Evolutionary conservation across 441 rosid genomes (phyloP).

Genomic region (Populus trichocarpa): DNA sequence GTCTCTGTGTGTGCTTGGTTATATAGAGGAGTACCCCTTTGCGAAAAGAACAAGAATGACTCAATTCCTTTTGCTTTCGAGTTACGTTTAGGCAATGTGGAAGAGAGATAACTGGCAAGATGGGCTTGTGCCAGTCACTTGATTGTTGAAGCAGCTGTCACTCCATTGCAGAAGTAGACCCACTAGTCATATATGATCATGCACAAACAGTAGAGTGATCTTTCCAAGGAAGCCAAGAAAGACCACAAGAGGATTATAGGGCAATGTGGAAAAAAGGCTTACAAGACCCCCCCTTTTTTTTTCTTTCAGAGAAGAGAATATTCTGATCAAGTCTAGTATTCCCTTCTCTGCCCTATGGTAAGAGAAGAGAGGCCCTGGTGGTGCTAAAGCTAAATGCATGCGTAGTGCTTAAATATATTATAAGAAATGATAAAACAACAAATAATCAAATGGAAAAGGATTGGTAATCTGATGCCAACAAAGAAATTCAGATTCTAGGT

Average conservation of each 20-base stretch:
- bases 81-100: conserved; percentile 36
- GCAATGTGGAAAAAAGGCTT: too few relatives aligned
- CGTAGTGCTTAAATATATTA: not conserved
- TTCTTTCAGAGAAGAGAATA: not conserved
- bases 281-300: not conserved
- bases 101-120: conserved; percentile 3
- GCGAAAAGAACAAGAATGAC: conserved; percentile 32
- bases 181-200: conserved; percentile 19
- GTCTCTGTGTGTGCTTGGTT: not conserved
- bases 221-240: conserved; percentile 1
- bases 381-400: not conserved
- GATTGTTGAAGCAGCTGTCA: conserved; percentile 12
- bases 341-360: not conserved
- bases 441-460: conserved; percentile 25
- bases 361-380: not conserved
- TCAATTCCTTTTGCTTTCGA: conserved; percentile 33
- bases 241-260: not conserved
- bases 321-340: not conserved
- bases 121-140: conserved; percentile 24
- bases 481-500: not conserved
- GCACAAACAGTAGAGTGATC: not conserved
- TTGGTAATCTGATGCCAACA: conserved; percentile 18
- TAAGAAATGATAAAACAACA: not conserved
- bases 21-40: conserved; percentile 14
- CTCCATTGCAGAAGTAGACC: conserved; percentile 19